Conservation (phyloP, 2,329 filamentous ascomycete species). For the Dissoconium aciculare region DNA sequence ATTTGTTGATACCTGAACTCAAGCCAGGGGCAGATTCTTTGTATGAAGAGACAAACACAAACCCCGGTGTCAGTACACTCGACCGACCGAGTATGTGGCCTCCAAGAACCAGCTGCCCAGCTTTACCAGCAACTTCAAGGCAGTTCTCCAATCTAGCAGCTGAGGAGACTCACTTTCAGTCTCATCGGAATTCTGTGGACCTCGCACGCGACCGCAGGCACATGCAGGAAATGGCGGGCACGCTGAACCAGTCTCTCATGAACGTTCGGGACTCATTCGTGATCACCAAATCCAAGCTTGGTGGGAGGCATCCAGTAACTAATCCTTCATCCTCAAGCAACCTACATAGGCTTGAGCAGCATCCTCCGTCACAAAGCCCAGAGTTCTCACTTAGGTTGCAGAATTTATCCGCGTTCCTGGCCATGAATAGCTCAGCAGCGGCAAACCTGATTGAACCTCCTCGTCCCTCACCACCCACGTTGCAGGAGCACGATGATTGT, state of each 20-base stretch:
- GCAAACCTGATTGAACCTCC: conserved; percentile 2
- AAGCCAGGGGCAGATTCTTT: conserved; percentile 5
- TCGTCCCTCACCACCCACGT: conserved; percentile 10
- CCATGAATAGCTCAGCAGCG: conserved; percentile 1
- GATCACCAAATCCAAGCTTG: conserved; percentile 16
- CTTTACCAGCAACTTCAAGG: conserved; percentile 9
- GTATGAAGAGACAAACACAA: conserved; percentile 1
- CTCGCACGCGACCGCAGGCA: conserved; percentile 12
- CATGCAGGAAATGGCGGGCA: conserved; percentile 9
- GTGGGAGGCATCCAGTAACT: conserved; percentile 12
- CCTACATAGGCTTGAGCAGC: too few species aligned
- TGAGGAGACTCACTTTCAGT: conserved; percentile 13
- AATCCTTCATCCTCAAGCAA: too few species aligned
- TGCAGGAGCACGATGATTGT: conserved; percentile 15
- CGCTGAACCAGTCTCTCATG: conserved; percentile 13
- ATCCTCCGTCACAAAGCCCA: too few species aligned
- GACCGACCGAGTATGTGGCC: conserved; percentile 5
- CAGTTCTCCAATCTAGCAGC: conserved; percentile 11
- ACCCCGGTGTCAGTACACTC: conserved; percentile 2
- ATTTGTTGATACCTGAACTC: conserved; percentile 5
- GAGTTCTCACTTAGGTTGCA: background rate
- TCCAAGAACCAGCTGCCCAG: conserved; percentile 11
- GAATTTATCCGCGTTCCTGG: background rate
- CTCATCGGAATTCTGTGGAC: conserved; percentile 21
- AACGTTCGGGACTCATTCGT: conserved; percentile 18